Conservation (phyloP, 2,329 filamentous ascomycete genomes). For the Fusarium torreyae region DNA sequence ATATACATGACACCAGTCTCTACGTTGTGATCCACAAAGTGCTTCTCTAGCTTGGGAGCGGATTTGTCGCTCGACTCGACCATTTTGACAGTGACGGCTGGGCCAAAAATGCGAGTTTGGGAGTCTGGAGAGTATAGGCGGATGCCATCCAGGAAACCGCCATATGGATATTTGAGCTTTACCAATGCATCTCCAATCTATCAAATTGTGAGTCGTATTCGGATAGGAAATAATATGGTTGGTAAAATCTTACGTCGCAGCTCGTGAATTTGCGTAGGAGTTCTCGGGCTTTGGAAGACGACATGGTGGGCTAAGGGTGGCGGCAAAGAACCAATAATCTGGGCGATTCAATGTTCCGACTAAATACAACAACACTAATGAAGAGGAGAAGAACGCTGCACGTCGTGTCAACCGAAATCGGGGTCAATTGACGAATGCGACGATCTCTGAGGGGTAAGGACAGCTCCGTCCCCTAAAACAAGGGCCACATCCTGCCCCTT, state of each 20-base stretch:
- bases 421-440: background rate
- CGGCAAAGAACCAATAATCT: background rate
- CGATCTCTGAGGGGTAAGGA: background rate
- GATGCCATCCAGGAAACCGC: constrained; percentile 49
- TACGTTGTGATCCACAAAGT: constrained; percentile 51
- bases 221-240: background rate
- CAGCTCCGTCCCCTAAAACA: background rate
- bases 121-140: constrained; percentile 44
- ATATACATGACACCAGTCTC: constrained; percentile 49
- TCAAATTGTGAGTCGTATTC: background rate
- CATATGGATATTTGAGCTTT: constrained; percentile 50
- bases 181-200: constrained; percentile 48
- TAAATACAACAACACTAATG: background rate
- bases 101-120: constrained; percentile 42
- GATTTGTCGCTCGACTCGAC: constrained; percentile 46
- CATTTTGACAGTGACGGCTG: constrained; percentile 52
- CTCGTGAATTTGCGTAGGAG: constrained; percentile 8
- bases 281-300: background rate
- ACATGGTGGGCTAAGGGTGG: background rate
- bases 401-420: background rate
- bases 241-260: background rate
- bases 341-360: background rate
- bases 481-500: too few species aligned
- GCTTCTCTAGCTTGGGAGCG: constrained; percentile 47
- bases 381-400: background rate